Evolutionary conservation across 2,329 filamentous ascomycete species (phyloP), one percentile per base, ranked within the genome.

Genomic region (Colletotrichum liriopes): DNA sequence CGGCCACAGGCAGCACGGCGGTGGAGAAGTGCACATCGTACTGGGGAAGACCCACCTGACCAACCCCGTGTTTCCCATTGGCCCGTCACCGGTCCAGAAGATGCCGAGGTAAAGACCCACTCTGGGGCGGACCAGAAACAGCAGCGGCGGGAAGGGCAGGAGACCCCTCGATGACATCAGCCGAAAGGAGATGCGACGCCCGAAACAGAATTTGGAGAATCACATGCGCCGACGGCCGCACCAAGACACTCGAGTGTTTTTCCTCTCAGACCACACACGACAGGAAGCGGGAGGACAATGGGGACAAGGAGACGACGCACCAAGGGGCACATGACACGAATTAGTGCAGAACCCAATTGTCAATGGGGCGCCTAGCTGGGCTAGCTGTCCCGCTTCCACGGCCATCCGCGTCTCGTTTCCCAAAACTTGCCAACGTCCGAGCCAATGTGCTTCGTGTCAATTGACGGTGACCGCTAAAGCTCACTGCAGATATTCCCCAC

Each of bases 131-230:
- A 54, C 32, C 49, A 52, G 65, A 51, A 70, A 49, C 69, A 14
- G 54, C 35, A 66, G 41, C 11, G 9, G n/a, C 35, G 39, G 32
- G 52, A 35, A 12, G 29, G 26, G 5, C 14, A 39, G 26, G 55
- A 35, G 20, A n/a, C 52, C 51, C 49, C 39, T 72, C 70, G 70
- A 70, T 72, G 70, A 72, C 70, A 72, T 72, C 70, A 71, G 55
- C 67, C 64, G 18, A 65, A 59, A 55, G 51, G 37, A 26, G 59
- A 35, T 65, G 41, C 51, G 29, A 58, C 41, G 54, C 54, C 65
- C 70, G 70, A 70, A 72, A 72, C 65, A 54, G 45, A 43, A 51
- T 3, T 51, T 47, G 9, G 62, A 51, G 51, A 70, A 70, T 72
- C 70, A 72, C 70, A 72, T 72, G 70, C 52, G 65, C 47, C 37